Conservation (phyloP, 140 eudicot genomes). For the Oenanthe javanica region DNA sequence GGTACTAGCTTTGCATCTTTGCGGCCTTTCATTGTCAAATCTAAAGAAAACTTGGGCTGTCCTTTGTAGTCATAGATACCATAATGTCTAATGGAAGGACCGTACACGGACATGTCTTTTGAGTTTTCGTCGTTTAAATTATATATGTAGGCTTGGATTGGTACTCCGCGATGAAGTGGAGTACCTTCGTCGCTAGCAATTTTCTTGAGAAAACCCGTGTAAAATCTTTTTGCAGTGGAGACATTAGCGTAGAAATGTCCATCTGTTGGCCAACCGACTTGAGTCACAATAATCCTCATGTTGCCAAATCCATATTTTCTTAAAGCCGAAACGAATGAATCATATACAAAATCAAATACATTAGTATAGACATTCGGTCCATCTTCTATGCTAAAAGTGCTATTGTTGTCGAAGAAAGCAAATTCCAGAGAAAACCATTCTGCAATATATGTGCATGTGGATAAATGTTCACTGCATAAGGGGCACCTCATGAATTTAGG, state of each 20-base stretch:
- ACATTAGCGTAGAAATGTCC: conserved; percentile 4
- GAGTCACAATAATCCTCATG: no score
- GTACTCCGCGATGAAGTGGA: background rate
- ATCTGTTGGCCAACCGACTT: conserved; percentile 12
- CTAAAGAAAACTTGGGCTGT: background rate
- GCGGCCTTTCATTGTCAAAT: background rate
- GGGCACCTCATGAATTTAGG: background rate
- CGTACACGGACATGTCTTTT: no score
- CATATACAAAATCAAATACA: conserved; percentile 9
- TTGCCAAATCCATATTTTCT: conserved; percentile 1
- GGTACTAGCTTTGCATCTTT: background rate
- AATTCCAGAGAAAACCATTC: conserved; percentile 9
- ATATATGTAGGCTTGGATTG: background rate
- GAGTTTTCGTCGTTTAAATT: no score
- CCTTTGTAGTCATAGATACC: no score
- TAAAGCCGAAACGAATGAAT: background rate
- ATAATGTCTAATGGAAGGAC: no score
- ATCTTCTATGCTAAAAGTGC: background rate
- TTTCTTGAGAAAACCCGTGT: conserved; percentile 6
- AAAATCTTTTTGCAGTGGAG: background rate
- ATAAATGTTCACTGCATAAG: conserved; percentile 7
- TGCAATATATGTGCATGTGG: background rate
- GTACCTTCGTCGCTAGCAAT: background rate
- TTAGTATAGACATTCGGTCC: background rate
- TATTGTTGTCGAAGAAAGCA: background rate